phyloP scores from a whole-genome alignment of 495 filamentous ascomycete genomes.

The Astrocystis sublimbata region DNA sequence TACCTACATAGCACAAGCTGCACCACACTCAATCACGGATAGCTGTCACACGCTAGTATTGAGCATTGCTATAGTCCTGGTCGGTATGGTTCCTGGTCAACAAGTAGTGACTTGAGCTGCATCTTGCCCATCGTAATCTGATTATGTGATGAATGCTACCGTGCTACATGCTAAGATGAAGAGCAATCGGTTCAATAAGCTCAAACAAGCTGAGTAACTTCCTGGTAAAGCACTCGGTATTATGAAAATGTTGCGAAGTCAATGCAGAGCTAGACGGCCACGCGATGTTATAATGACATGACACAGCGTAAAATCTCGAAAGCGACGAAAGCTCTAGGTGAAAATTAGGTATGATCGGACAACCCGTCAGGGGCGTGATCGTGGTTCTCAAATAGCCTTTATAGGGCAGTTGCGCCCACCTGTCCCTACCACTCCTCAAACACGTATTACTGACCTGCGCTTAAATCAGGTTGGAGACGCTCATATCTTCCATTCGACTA shows the following conservation, averaged over 20 bases:
- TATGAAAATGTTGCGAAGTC: too few species aligned
- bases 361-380: background rate
- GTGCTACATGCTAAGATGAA: background rate
- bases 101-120: conserved; percentile 1
- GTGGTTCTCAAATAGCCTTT: background rate
- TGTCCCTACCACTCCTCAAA: background rate
- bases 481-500: background rate
- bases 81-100: conserved; percentile 2
- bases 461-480: background rate
- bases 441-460: background rate
- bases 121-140: conserved; percentile 2
- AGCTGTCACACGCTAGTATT: too few species aligned
- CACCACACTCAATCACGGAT: too few species aligned
- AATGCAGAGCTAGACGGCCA: too few species aligned
- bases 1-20: background rate
- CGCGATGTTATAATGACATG: too few species aligned
- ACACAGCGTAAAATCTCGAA: background rate
- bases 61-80: background rate
- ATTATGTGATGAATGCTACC: background rate
- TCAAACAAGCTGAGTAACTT: background rate
- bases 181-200: background rate
- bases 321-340: background rate
- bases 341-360: background rate
- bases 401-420: background rate
- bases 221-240: too few species aligned